A percentile compares a stretch with the other conserved stretches of the same genome.
phyloP scores from a whole-genome alignment of 108 stramenopile species.

The Cyclotella sp. region DNA sequence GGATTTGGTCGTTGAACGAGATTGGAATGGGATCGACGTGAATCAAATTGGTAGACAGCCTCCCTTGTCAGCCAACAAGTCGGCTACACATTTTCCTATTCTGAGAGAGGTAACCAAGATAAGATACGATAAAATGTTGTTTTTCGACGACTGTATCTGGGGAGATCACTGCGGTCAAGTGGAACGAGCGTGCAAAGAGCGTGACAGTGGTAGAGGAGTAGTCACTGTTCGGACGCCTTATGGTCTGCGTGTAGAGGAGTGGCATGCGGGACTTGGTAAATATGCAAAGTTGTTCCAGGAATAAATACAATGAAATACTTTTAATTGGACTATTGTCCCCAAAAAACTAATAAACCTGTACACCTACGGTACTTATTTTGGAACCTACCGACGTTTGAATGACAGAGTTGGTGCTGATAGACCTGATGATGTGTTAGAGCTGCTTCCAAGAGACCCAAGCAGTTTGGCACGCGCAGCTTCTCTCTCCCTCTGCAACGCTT shows the following conservation, averaged over 20 bases:
- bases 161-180: slow-evolving; percentile 63
- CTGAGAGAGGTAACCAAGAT: slow-evolving; percentile 82
- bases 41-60: slow-evolving; percentile 91
- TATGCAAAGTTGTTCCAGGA: slow-evolving; percentile 50
- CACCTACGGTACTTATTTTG: background rate
- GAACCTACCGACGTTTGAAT: slow-evolving; percentile 33
- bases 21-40: slow-evolving; percentile 80
- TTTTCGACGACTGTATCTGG: slow-evolving; percentile 86
- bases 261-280: slow-evolving; percentile 65
- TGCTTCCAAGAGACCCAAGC: background rate
- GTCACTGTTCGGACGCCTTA: slow-evolving; percentile 71
- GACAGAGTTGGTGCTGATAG: slow-evolving; percentile 22
- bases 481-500: slow-evolving; percentile 48
- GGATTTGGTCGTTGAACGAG: slow-evolving; percentile 73
- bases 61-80: slow-evolving; percentile 79
- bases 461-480: slow-evolving; percentile 29
- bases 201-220: slow-evolving; percentile 57
- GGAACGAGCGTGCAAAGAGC: slow-evolving; percentile 67
- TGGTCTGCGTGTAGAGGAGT: slow-evolving; percentile 69
- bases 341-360: background rate
- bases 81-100: slow-evolving; percentile 87
- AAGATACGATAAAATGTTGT: slow-evolving; percentile 90
- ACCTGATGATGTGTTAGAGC: slow-evolving; percentile 7
- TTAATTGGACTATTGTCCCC: background rate
- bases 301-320: background rate